A percentile compares a stretch with the other conserved stretches of the same genome.
These are phyloP conservation scores for Coemansia sp. DNA, from an alignment of 192 early-diverging fungal genomes.

Conservation along the genomic window DNA sequence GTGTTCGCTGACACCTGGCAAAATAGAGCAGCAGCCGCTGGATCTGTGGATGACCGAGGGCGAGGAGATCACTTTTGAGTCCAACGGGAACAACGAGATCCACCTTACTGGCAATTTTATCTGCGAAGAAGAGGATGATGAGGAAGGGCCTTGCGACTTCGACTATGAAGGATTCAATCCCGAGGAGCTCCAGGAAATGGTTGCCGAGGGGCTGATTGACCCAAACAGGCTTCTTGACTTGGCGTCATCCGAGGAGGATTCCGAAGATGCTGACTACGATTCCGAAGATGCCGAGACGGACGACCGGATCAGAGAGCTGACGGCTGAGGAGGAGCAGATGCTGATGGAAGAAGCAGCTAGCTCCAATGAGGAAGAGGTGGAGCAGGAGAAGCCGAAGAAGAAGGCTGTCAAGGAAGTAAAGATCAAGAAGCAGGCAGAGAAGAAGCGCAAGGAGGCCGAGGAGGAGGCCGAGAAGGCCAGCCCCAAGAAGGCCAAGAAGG, in stretches of 20 bases:
- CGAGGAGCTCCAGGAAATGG: slow-evolving; percentile 39
- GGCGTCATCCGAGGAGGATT: slow-evolving; percentile 16
- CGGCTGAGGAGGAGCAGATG: slow-evolving; percentile 45
- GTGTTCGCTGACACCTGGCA: slow-evolving; percentile 77
- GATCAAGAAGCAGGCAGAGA: slow-evolving; percentile 22
- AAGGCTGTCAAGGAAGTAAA: slow-evolving; percentile 10
- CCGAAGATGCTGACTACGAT: slow-evolving; percentile 47
- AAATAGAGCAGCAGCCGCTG: slow-evolving; percentile 75
- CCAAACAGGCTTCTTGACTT: slow-evolving; percentile 19
- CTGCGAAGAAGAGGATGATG: slow-evolving; percentile 54
- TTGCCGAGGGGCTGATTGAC: slow-evolving; percentile 32
- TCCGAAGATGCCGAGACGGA: slow-evolving; percentile 51
- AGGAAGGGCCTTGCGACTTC: slow-evolving; percentile 38
- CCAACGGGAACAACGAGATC: slow-evolving; percentile 60
- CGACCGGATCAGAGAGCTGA: slow-evolving; percentile 44
- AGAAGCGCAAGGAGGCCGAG: slow-evolving; percentile 28
- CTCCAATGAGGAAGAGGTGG: slow-evolving; percentile 43
- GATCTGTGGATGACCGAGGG: slow-evolving; percentile 69
- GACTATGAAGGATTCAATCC: slow-evolving; percentile 20
- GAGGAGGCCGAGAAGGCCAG: slow-evolving; percentile 18
- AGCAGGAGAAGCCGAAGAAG: slow-evolving; percentile 24
- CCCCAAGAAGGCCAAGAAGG: slow-evolving; percentile 42
- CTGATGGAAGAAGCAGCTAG: slow-evolving; percentile 35
- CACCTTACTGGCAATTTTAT: slow-evolving; percentile 49
- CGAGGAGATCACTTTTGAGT: slow-evolving; percentile 80